Percentiles rank a stretch among this genome's conserved stretches.
phyloP scores from a whole-genome alignment of 192 early-diverging fungal species.

The Backusella tuberculispora region DNA sequence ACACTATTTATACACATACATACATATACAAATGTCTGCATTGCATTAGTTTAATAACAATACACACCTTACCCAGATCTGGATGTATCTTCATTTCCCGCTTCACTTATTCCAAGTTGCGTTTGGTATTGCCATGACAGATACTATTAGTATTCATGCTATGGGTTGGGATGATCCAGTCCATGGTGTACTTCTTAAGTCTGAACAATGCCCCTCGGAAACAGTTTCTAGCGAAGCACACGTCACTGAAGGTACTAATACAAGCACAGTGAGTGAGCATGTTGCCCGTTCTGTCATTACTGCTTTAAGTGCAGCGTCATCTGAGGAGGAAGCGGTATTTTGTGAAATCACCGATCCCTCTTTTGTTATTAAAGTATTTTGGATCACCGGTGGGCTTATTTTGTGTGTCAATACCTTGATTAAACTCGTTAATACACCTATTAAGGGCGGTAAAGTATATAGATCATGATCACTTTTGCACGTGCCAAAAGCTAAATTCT shows the following conservation, averaged over 20 bases:
- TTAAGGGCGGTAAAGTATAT: slow-evolving; percentile 18
- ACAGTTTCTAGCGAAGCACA: background rate
- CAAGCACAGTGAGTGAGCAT: background rate
- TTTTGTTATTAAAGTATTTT: slow-evolving; percentile 38
- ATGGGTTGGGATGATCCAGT: slow-evolving; percentile 23
- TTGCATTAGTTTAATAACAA: slow-evolving; percentile 23
- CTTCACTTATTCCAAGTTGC: slow-evolving; percentile 54
- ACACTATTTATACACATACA: background rate
- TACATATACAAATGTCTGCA: background rate
- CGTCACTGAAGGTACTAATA: background rate
- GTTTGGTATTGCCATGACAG: slow-evolving; percentile 51
- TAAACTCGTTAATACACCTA: slow-evolving; percentile 39
- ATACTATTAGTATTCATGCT: slow-evolving; percentile 44
- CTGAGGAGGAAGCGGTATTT: background rate
- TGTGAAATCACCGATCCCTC: slow-evolving; percentile 19
- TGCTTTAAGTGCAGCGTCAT: background rate
- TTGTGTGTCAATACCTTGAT: slow-evolving; percentile 42
- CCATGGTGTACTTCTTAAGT: background rate
- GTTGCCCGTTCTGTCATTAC: slow-evolving; percentile 10
- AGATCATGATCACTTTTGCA: background rate
- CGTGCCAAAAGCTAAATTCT: background rate
- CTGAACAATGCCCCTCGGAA: background rate
- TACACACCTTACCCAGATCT: slow-evolving; percentile 39
- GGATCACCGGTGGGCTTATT: slow-evolving; percentile 38
- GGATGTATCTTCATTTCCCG: slow-evolving; percentile 55